Percentiles rank a stretch among this genome's conserved stretches.
These are phyloP conservation scores for Dillenia suffruticosa DNA, from an alignment of 164 flowering plant species.

Conservation along the genomic window DNA sequence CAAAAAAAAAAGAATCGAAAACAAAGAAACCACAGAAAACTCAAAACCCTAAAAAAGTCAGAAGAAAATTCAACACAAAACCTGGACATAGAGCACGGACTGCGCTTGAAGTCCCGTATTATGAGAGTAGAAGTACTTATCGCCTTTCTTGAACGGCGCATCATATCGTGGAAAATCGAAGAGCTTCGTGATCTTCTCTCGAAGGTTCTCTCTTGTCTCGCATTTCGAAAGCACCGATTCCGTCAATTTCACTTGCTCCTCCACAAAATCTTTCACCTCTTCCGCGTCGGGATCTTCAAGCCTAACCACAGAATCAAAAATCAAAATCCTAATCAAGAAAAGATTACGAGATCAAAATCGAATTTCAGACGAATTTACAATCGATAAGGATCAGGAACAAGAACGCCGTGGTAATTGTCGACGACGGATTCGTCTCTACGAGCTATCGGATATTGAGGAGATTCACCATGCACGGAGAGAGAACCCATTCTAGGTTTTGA, in stretches of 20 bases:
- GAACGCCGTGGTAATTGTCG: conserved; percentile 73
- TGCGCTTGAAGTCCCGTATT: conserved; percentile 97
- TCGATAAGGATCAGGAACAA: conserved; percentile 77
- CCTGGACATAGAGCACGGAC: conserved; percentile 91
- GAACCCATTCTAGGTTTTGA: conserved; percentile 37
- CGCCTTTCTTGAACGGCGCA: conserved; percentile 63
- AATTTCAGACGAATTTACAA: conserved; percentile 39
- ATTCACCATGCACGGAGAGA: conserved; percentile 18
- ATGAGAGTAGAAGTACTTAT: conserved; percentile 87
- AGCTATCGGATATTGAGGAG: conserved; percentile 49
- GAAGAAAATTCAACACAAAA: conserved; percentile 10
- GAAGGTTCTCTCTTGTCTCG: conserved; percentile 69
- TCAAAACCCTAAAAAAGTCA: not conserved
- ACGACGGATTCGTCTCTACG: conserved; percentile 77
- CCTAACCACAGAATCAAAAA: conserved; percentile 32
- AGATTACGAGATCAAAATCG: not conserved
- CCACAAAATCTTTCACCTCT: conserved; percentile 89
- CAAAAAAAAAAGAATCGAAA: not conserved
- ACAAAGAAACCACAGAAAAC: not conserved
- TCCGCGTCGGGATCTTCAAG: conserved; percentile 93
- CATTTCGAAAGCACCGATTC: conserved; percentile 59
- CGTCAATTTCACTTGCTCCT: conserved; percentile 66
- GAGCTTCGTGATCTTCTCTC: conserved; percentile 51
- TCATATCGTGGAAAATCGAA: conserved; percentile 79
- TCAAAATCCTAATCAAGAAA: not conserved